These are phyloP conservation scores for Sporothrix brunneoviolacea DNA, from an alignment of 2,329 filamentous ascomycete species.

Conservation along the genomic window DNA sequence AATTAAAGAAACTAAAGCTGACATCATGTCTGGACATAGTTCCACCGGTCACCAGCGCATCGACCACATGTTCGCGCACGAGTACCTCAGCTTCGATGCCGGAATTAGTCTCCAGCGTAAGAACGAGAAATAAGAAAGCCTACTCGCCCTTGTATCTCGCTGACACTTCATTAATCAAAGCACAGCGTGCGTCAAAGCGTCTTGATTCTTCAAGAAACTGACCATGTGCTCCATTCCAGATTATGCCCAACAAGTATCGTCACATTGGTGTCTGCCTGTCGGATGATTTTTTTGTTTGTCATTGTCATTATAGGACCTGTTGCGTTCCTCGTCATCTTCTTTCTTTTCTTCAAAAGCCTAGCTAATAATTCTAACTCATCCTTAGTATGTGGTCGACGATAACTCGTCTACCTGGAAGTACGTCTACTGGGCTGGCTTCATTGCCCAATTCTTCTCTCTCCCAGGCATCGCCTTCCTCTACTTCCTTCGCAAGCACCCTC, in stretches of 20 bases:
- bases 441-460: slow-evolving; percentile 2
- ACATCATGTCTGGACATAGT: not conserved
- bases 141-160: no score
- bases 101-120: slow-evolving; percentile 3
- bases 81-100: slow-evolving; percentile 4
- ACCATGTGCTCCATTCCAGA: slow-evolving; percentile 13
- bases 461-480: slow-evolving; percentile 2
- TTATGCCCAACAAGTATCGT: slow-evolving; percentile 13
- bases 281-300: slow-evolving; percentile 12
- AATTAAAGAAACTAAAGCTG: not conserved
- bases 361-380: no score
- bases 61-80: slow-evolving; percentile 9
- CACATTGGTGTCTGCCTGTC: slow-evolving; percentile 13
- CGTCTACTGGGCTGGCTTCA: slow-evolving; percentile 16
- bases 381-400: slow-evolving; percentile 5
- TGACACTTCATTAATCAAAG: not conserved
- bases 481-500: slow-evolving; percentile 13
- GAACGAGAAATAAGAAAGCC: no score
- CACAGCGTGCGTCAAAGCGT: slow-evolving; percentile 9
- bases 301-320: slow-evolving; percentile 14
- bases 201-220: slow-evolving; percentile 3
- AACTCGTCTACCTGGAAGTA: slow-evolving; percentile 9
- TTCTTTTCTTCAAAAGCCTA: no score
- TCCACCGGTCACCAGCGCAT: slow-evolving; percentile 4
- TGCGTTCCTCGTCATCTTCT: no score